Base-by-base conservation (phyloP, 2,329 filamentous ascomycete species). In the Coniochaeta ligniaria region DNA sequence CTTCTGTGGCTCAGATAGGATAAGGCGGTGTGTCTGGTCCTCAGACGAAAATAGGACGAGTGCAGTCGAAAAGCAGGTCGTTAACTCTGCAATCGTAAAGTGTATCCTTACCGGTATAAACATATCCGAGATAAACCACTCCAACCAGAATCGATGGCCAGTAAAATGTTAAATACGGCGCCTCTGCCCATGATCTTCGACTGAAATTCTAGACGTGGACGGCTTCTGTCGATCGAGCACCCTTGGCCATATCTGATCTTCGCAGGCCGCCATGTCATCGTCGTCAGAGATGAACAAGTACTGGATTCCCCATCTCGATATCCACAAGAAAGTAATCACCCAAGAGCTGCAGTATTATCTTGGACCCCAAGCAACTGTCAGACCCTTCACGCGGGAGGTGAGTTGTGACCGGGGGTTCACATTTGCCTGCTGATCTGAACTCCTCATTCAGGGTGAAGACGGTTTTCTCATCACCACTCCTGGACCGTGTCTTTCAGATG, bases 271-370 rank as follows among this genome's bases (percentile, higher is more conserved):
- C 41, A 76, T 75, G 69, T 73, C 74, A 57, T 73, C 72, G 26
- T 66, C 69, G n/a, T 64, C 66, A 57, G 65, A 70, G 59, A 78
- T 83, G 75, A 85, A 85, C 71, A 78, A 76, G 67, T 86, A 85
- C 71, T 86, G 83, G 83, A 85, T 86, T 62, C 81, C 82, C 16
- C 78, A 83, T 62, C 71, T 79, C 62, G 82, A 84, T 61, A 86
- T 86, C 68, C 81, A 84, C 72, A 84, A 83, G 66, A 84, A 80
- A 64, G 78, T 85, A 64, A 85, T 86, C 66, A 83, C 78, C 26
- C 76, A 82, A 63, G 80, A 85, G 63, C 77, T 86, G 60, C 83
- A 83, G 64, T 83, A 77, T 61, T 83, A 83, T 66, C 77, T 86
- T 43, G 83, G 83, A 6, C 82, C 82, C 1, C 78, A 84, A 65